phyloP scores from a whole-genome alignment of 1,284 basidiomycete species.

The Tilletia walkeri region DNA sequence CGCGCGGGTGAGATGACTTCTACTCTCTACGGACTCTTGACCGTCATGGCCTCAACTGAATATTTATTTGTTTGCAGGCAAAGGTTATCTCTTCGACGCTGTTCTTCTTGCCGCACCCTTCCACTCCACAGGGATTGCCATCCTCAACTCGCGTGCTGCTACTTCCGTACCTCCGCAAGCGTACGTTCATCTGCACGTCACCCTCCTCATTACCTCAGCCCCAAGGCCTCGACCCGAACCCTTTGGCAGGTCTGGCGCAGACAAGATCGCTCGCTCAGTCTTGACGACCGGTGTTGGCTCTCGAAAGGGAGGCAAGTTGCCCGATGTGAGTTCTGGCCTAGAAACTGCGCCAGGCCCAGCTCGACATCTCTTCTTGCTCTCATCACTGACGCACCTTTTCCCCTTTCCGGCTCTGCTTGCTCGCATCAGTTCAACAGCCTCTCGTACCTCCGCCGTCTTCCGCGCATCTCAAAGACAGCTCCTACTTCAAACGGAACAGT shows the following conservation, averaged over 20 bases:
- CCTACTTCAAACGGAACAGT: neutral
- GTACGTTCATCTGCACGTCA: slow-evolving; percentile 84
- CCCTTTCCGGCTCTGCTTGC: no score
- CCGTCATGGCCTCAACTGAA: neutral
- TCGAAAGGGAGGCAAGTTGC: slow-evolving; percentile 23
- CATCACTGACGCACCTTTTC: neutral
- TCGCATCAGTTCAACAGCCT: neutral
- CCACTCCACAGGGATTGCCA: slow-evolving; percentile 45
- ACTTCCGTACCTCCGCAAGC: slow-evolving; percentile 65
- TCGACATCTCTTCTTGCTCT: no score
- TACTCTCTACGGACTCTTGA: neutral
- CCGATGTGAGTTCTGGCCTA: neutral
- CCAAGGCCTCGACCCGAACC: slow-evolving; percentile 67
- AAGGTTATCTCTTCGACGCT: slow-evolving; percentile 45
- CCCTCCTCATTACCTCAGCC: slow-evolving; percentile 76
- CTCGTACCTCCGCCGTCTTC: slow-evolving; percentile 9
- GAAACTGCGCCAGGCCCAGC: no score
- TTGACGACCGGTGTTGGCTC: slow-evolving; percentile 62
- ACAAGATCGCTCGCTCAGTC: slow-evolving; percentile 66
- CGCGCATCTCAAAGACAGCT: neutral
- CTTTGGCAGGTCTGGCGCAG: slow-evolving; percentile 63
- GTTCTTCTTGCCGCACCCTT: slow-evolving; percentile 52
- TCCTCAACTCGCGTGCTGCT: slow-evolving; percentile 49
- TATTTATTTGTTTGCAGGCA: slow-evolving; percentile 17
- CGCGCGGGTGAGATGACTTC: slow-evolving; percentile 25